Percentiles rank a stretch among this genome's conserved stretches.
Conservation (phyloP, 805 yeast genomes). For the Candida patagonica region DNA sequence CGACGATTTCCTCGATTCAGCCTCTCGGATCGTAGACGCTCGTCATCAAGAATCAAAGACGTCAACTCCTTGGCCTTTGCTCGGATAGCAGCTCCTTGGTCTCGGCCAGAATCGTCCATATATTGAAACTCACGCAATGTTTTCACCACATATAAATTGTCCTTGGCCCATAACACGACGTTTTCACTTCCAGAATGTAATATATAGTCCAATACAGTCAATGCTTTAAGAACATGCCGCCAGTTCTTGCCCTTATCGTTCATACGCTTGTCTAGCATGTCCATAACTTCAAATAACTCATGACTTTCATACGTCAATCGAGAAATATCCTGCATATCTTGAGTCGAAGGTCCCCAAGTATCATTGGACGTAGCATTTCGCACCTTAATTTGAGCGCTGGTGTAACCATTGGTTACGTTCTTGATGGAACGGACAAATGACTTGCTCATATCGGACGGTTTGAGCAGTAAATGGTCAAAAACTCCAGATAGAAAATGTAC, state of each 20-base stretch:
- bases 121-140: conserved; percentile 85
- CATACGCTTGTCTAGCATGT: conserved; percentile 81
- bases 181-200: conserved; percentile 80
- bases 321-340: conserved; percentile 77
- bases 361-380: conserved; percentile 88
- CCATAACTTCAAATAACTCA: conserved; percentile 84
- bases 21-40: conserved; percentile 66
- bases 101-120: conserved; percentile 65
- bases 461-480: no score
- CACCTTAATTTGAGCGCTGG: conserved; percentile 75
- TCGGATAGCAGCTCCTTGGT: conserved; percentile 81
- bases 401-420: conserved; percentile 84
- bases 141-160: conserved; percentile 78
- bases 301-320: conserved; percentile 59
- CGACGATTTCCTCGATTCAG: conserved; percentile 24
- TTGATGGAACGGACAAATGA: conserved; percentile 73
- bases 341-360: conserved; percentile 70
- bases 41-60: conserved; percentile 69
- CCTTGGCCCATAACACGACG: conserved; percentile 86
- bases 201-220: conserved; percentile 80
- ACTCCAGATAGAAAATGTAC: no score
- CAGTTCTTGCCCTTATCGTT: conserved; percentile 96
- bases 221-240: conserved; percentile 90
- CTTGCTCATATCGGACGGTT: conserved; percentile 56
- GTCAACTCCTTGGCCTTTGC: conserved; percentile 87